phyloP scores from a whole-genome alignment of 108 stramenopile species.

The Cyclostephanos tholiformis region DNA sequence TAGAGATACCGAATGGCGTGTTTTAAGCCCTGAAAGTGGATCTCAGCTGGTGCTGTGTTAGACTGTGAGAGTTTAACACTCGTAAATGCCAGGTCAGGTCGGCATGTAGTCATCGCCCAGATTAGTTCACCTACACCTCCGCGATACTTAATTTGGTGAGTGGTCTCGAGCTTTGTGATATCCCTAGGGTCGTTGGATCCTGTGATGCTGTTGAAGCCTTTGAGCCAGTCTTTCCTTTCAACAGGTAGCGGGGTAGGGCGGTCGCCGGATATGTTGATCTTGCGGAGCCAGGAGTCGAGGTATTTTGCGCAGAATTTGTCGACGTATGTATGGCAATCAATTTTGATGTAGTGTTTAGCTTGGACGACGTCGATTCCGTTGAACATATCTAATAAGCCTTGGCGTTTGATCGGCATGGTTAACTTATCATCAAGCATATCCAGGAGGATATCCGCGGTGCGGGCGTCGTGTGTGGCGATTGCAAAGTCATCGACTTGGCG shows the following conservation, averaged over 20 bases:
- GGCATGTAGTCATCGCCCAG: background rate
- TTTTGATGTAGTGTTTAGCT: background rate
- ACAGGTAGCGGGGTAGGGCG: background rate
- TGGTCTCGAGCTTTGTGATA: background rate
- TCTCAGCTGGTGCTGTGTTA: no score
- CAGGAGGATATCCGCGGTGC: background rate
- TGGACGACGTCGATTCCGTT: constrained; percentile 7
- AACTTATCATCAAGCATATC: constrained; percentile 2
- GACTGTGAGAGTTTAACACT: no score
- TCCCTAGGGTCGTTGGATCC: background rate
- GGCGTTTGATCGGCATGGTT: constrained; percentile 11
- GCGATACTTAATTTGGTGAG: background rate
- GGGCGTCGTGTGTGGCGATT: background rate
- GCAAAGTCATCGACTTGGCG: constrained; percentile 28
- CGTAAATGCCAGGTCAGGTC: no score
- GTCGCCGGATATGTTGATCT: background rate
- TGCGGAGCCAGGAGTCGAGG: background rate
- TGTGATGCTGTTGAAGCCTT: background rate
- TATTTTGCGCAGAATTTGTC: background rate
- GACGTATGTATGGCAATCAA: background rate
- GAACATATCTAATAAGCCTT: background rate
- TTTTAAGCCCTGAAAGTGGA: no score
- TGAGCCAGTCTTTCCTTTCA: background rate
- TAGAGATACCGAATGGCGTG: background rate
- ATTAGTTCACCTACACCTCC: background rate